phyloP scores from a whole-genome alignment of 805 yeast genomes.

The Kockiozyma suomiensis region DNA sequence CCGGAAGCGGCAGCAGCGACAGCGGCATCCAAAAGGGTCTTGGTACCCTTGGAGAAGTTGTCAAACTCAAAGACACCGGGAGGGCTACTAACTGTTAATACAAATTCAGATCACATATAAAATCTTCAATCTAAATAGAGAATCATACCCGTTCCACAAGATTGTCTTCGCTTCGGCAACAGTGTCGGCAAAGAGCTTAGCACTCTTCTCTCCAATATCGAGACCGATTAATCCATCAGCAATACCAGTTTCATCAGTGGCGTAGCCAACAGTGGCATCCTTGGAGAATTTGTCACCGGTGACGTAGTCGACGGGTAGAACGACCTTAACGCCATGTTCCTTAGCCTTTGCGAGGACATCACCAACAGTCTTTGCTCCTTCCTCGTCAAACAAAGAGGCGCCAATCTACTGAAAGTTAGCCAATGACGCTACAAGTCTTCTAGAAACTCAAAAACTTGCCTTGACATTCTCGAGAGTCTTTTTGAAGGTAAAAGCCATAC shows the following conservation, averaged over 20 bases:
- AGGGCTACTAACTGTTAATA: conserved; percentile 49
- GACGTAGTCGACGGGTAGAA: conserved; percentile 93
- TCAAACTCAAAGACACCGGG: conserved; percentile 99
- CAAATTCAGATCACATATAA: background rate
- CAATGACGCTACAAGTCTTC: background rate
- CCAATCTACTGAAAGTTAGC: conserved; percentile 57
- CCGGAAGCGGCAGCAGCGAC: conserved; percentile 85
- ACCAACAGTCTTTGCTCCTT: conserved; percentile 94
- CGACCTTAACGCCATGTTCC: conserved; percentile 90
- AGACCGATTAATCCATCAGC: conserved; percentile 95
- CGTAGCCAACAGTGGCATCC: conserved; percentile 83
- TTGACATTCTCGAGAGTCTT: conserved; percentile 82
- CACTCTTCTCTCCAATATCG: conserved; percentile 91
- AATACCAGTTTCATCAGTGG: conserved; percentile 88
- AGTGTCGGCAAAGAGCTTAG: conserved; percentile 75
- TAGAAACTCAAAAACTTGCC: conserved; percentile 12
- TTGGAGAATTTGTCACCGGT: conserved; percentile 93
- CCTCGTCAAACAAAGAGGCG: conserved; percentile 87
- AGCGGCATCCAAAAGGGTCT: conserved; percentile 83
- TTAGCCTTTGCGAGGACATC: conserved; percentile 93
- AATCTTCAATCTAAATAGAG: background rate
- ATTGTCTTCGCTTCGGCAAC: conserved; percentile 94
- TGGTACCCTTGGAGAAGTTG: conserved; percentile 87
- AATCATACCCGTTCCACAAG: conserved; percentile 84
- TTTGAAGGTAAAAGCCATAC: conserved; percentile 99